These are phyloP conservation scores for Fraxinus americana DNA, from an alignment of 257 asterid genomes.

Conservation along the genomic window DNA sequence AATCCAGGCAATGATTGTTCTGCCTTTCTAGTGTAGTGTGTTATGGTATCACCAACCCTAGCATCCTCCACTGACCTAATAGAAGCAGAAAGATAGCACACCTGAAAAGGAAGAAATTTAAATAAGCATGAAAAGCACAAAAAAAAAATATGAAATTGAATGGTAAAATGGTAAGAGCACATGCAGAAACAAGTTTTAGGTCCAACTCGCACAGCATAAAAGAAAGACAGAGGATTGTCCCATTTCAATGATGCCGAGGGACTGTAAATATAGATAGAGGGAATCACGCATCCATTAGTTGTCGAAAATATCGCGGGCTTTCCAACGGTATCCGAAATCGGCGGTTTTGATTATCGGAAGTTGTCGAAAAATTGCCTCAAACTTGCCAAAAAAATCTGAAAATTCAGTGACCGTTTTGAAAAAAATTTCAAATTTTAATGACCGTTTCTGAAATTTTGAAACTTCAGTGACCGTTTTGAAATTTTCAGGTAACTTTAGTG, in stretches of 20 bases:
- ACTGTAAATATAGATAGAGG: not conserved
- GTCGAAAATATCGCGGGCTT: too few species aligned
- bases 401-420: too few species aligned
- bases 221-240: not conserved
- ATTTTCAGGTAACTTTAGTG: too few species aligned
- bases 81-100: constrained; percentile 94
- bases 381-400: too few species aligned
- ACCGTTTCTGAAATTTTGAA: too few species aligned
- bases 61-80: constrained; percentile 98
- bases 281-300: not conserved
- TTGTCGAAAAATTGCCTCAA: too few species aligned
- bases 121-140: constrained; percentile 13
- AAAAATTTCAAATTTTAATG: too few species aligned
- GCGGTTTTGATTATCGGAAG: too few species aligned
- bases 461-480: too few species aligned
- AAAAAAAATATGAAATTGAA: not conserved
- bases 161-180: constrained; percentile 12
- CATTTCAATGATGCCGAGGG: not conserved
- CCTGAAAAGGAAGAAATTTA: constrained; percentile 54
- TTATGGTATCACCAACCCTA: constrained; percentile 97
- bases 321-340: too few species aligned
- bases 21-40: constrained; percentile 78
- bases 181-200: not conserved
- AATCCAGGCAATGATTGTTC: constrained; percentile 89
- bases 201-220: not conserved